phyloP scores from a whole-genome alignment of 208 protist genomes.

The Vickermania ingenoplastis region DNA sequence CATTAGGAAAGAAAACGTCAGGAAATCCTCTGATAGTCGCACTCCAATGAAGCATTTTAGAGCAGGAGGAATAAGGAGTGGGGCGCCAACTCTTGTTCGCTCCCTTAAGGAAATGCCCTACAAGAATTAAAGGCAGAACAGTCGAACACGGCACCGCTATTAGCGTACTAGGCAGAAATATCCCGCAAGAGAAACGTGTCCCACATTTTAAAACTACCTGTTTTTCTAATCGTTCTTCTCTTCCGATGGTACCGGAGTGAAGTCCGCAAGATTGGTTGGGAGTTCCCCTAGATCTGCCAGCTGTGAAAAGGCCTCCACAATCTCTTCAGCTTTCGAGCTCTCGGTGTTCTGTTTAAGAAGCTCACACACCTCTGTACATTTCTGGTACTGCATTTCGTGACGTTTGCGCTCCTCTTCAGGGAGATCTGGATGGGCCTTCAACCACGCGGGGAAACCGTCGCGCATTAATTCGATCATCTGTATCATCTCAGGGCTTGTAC shows the following conservation, averaged over 20 bases:
- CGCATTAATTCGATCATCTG: slow-evolving; percentile 53
- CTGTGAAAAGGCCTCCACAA: slow-evolving; percentile 9
- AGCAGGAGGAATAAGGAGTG: no score
- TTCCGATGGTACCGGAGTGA: slow-evolving; percentile 14
- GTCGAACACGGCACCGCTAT: no score
- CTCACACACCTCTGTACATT: slow-evolving; percentile 44
- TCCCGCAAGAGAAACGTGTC: no score
- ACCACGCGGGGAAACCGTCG: slow-evolving; percentile 44
- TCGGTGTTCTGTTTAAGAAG: slow-evolving; percentile 20
- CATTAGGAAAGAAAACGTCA: no score
- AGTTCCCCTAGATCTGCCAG: slow-evolving; percentile 57
- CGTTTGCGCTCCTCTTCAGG: slow-evolving; percentile 30
- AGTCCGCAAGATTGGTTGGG: slow-evolving; percentile 26
- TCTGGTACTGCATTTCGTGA: slow-evolving; percentile 38
- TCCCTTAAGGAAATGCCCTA: no score
- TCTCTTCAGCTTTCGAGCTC: neutral
- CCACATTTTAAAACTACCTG: no score
- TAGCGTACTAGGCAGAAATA: no score
- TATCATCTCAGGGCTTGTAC: slow-evolving; percentile 47
- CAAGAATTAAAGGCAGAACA: no score
- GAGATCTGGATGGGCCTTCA: slow-evolving; percentile 25
- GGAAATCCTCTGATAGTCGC: no score
- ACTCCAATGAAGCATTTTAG: no score
- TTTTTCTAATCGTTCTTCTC: no score
- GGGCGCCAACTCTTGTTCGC: no score